Base-by-base conservation (phyloP, 1,139 yeast genomes). In the Yamadazyma sp. region DNA sequence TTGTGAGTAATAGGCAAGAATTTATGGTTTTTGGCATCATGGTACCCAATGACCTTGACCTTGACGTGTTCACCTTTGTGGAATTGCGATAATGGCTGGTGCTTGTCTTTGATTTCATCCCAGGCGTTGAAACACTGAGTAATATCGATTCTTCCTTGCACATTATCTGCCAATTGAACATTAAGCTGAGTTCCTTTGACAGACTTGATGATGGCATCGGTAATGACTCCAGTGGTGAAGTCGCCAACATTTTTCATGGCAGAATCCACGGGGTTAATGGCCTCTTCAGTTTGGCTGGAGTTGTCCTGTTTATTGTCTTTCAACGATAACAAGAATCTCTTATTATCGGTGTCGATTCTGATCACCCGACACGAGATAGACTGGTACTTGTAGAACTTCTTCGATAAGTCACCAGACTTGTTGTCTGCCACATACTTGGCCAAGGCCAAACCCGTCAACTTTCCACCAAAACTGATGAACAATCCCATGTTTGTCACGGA, bases 391-490 rank as follows among this genome's bases (percentile, higher is more conserved):
- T 70, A 67, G 52, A 82, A 88, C 31, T 72, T 65, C 35, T 75
- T 70, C 15, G 73, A 67, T 39, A 86, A 71, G 49, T 83, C 82
- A 21, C 76, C 78, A 32, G 71, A 72, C 29, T 71, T 70, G 38
- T 72, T 69, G 33, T 76, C 78, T 14, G 79, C 72, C 13, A 90
- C 83, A 53, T 83, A 82, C 55, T 83, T 82, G 42, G 92, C 88
- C 48, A 86, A 75, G 3, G 88, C 86, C 50, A 92, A 73, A 34
- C 97, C 97, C 23, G 89, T 86, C 48, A 90, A 75, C 39, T 76
- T 78, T 47, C 86, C 86, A 43, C 83, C 89, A 61, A 92, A 92
- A 0, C 85, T 78, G 41, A 92, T 85, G 58, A 92, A 90, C 21
- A 88, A 71, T 48, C 97, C 97, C 57, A 75, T 73, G 38, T 72